Evolutionary conservation across 805 yeast species (phyloP).

Genomic region (Yamadazyma insecticola): DNA sequence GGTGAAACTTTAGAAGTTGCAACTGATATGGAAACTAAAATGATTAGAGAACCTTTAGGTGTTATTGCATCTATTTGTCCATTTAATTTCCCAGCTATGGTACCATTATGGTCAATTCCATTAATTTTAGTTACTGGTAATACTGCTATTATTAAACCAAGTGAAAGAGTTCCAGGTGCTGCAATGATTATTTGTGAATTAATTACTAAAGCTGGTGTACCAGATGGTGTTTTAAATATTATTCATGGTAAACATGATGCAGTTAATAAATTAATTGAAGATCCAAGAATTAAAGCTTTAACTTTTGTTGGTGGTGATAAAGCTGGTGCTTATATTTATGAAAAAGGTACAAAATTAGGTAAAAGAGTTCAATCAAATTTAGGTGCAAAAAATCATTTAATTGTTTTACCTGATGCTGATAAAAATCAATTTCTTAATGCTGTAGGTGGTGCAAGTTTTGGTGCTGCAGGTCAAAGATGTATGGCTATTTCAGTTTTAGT

Average conservation of each 20-base stretch:
- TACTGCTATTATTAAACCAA: conserved; percentile 56
- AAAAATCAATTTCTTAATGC: conserved; percentile 59
- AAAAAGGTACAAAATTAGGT: conserved; percentile 60
- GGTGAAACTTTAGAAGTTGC: conserved; percentile 66
- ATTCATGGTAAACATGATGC: conserved; percentile 73
- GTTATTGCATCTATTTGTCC: conserved; percentile 77
- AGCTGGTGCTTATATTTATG: conserved; percentile 72
- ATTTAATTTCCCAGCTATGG: conserved; percentile 84
- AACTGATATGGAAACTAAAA: conserved; percentile 70
- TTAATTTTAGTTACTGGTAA: conserved; percentile 66
- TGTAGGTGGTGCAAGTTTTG: conserved; percentile 71
- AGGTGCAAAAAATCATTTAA: conserved; percentile 77
- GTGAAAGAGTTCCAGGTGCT: conserved; percentile 80
- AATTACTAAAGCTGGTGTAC: conserved; percentile 69
- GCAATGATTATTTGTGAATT: conserved; percentile 71
- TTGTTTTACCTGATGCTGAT: conserved; percentile 70
- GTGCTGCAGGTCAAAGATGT: conserved; percentile 84
- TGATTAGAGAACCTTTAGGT: conserved; percentile 72
- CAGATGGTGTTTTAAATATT: conserved; percentile 66
- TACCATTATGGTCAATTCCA: conserved; percentile 66
- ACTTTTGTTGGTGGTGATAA: conserved; percentile 78
- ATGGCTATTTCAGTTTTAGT: conserved; percentile 74
- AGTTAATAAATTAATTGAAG: conserved; percentile 65
- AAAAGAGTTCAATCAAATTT: conserved; percentile 74
- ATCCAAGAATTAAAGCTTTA: conserved; percentile 70